phyloP scores from a whole-genome alignment of 2,329 filamentous ascomycete species.

The Calonectria henricotiae region DNA sequence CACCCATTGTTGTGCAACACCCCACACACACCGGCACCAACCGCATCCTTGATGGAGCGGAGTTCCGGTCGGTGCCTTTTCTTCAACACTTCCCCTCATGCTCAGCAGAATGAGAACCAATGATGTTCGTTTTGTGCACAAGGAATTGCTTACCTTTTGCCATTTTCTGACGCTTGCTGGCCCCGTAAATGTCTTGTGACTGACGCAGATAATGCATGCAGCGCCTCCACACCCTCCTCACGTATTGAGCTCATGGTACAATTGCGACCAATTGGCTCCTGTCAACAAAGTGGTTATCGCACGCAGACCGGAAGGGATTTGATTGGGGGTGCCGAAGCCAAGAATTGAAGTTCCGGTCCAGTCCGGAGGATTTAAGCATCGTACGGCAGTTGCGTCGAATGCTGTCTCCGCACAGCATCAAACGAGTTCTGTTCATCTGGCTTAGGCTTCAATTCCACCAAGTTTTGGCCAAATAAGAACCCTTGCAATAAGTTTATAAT shows the following conservation, averaged over 20 bases:
- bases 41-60: conserved; percentile 2
- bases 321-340: not conserved
- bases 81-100: conserved; percentile 13
- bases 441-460: not conserved
- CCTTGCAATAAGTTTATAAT: not conserved
- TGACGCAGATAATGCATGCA: conserved; percentile 14
- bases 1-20: conserved; percentile 15
- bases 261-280: not conserved
- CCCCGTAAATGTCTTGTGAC: conserved; percentile 2
- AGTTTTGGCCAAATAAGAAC: not conserved
- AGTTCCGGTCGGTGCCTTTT: conserved; percentile 18
- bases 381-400: conserved; percentile 12
- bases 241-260: not conserved
- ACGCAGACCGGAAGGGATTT: not conserved
- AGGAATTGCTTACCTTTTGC: conserved; percentile 7
- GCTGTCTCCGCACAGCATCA: not conserved
- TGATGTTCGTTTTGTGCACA: not conserved
- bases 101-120: conserved; percentile 16
- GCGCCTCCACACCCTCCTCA: conserved; percentile 1
- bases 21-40: conserved; percentile 32
- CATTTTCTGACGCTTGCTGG: not conserved
- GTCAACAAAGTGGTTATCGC: not conserved
- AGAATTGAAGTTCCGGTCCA: conserved; percentile 29
- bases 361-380: conserved; percentile 6
- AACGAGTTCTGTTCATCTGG: not conserved